Percentiles rank a stretch among this genome's conserved stretches.
phyloP scores from a whole-genome alignment of 495 filamentous ascomycete species.

The Paragyromitra xinjiangensis region DNA sequence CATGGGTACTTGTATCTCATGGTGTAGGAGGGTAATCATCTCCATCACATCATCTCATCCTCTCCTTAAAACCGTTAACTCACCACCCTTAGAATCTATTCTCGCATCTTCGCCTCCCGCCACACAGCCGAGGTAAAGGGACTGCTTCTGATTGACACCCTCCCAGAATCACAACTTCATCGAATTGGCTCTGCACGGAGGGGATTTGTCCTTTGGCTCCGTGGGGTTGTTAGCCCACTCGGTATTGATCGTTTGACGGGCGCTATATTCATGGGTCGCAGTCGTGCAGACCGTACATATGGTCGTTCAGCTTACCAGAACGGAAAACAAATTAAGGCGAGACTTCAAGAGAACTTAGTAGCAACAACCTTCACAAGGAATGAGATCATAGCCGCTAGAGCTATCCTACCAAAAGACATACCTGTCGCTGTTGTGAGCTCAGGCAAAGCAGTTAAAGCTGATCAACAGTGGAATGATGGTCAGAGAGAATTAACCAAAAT shows the following conservation, averaged over 20 bases:
- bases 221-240: slow-evolving; percentile 83
- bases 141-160: slow-evolving; percentile 82
- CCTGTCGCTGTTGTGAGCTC: slow-evolving; percentile 85
- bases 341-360: slow-evolving; percentile 90
- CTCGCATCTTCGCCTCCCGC: slow-evolving; percentile 84
- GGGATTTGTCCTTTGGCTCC: slow-evolving; percentile 85
- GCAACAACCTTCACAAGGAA: slow-evolving; percentile 81
- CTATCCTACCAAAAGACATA: slow-evolving; percentile 75
- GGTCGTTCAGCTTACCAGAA: slow-evolving; percentile 79
- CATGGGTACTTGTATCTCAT: slow-evolving; percentile 74
- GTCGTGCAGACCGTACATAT: slow-evolving; percentile 82
- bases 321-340: slow-evolving; percentile 83
- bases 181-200: slow-evolving; percentile 70
- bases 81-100: slow-evolving; percentile 71
- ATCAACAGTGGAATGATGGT: slow-evolving; percentile 75
- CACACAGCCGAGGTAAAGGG: slow-evolving; percentile 76
- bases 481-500: slow-evolving; percentile 84
- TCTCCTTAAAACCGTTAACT: slow-evolving; percentile 1
- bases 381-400: slow-evolving; percentile 77
- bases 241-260: slow-evolving; percentile 81
- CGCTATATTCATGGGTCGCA: slow-evolving; percentile 79
- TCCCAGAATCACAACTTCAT: slow-evolving; percentile 84
- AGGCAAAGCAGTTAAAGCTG: slow-evolving; percentile 65
- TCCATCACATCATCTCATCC: not conserved
- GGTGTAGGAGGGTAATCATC: slow-evolving; percentile 51